Percentiles rank a stretch among this genome's conserved stretches.
Conservation (phyloP, 306 rosid genomes). For the Notholithocarpus densiflorus region DNA sequence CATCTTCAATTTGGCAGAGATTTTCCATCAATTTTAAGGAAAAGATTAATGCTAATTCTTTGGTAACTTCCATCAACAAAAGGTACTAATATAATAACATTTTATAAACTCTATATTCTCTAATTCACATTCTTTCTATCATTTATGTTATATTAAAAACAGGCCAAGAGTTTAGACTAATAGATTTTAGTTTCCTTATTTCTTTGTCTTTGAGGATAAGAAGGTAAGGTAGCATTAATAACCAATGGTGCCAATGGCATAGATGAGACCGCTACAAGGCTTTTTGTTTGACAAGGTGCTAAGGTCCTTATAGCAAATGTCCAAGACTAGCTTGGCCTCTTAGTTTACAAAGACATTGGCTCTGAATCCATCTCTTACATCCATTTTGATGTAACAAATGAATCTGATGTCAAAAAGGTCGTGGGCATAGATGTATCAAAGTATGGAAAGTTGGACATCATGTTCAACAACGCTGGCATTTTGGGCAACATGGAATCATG, state of each 20-base stretch:
- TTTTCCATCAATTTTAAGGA: no score
- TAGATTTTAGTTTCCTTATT: no score
- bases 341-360: conserved; percentile 38
- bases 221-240: conserved; percentile 68
- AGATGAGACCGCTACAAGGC: conserved; percentile 55
- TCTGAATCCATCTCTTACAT: conserved; percentile 21
- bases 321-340: conserved; percentile 55
- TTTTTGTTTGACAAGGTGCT: conserved; percentile 57
- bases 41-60: no score
- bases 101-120: no score
- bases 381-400: conserved; percentile 57
- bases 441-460: conserved; percentile 57
- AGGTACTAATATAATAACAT: no score
- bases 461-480: no score
- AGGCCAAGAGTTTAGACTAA: no score
- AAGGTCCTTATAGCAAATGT: conserved; percentile 61
- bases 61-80: no score
- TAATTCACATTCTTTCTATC: no score
- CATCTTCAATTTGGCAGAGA: no score
- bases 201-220: conserved; percentile 31
- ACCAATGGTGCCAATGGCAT: conserved; percentile 78
- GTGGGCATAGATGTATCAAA: conserved; percentile 47
- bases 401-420: conserved; percentile 39
- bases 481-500: no score
- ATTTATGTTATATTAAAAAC: no score